Conservation (phyloP, 2,329 filamentous ascomycete species). For the Talaromyces atroroseus region DNA sequence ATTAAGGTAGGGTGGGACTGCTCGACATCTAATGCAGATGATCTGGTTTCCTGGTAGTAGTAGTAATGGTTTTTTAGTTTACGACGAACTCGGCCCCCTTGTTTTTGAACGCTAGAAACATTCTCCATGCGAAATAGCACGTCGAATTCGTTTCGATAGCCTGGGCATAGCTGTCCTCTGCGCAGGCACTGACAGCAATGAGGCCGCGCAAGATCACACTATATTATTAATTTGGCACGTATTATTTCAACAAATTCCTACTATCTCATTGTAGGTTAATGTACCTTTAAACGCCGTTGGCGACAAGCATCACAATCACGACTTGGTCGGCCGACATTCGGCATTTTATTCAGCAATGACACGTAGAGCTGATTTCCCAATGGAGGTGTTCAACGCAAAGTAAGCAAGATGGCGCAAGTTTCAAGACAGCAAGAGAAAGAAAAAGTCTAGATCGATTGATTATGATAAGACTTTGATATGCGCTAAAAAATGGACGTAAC, state of each 20-base stretch:
- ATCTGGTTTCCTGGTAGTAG: neutral
- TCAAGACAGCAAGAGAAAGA: neutral
- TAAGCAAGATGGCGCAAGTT: neutral
- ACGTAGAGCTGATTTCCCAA: neutral
- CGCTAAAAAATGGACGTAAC: neutral
- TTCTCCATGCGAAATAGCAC: neutral
- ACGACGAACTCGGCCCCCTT: neutral
- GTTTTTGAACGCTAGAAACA: neutral
- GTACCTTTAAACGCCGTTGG: neutral
- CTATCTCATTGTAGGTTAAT: neutral
- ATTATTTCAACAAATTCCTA: neutral
- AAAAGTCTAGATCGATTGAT: no score
- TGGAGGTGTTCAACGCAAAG: neutral
- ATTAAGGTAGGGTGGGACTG: neutral
- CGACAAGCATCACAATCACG: conserved; percentile 2
- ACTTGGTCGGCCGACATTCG: conserved; percentile 1
- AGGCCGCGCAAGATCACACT: neutral
- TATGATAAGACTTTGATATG: no score
- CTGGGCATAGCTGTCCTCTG: neutral
- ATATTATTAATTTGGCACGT: neutral
- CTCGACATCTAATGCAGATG: neutral
- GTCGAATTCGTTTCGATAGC: neutral
- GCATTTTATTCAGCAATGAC: neutral
- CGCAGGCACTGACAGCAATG: neutral
- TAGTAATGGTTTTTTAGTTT: neutral